Percentiles rank a stretch among this genome's conserved stretches.
phyloP scores from a whole-genome alignment of 371 early-diverging fungal species.

The Mucor saturninus region DNA sequence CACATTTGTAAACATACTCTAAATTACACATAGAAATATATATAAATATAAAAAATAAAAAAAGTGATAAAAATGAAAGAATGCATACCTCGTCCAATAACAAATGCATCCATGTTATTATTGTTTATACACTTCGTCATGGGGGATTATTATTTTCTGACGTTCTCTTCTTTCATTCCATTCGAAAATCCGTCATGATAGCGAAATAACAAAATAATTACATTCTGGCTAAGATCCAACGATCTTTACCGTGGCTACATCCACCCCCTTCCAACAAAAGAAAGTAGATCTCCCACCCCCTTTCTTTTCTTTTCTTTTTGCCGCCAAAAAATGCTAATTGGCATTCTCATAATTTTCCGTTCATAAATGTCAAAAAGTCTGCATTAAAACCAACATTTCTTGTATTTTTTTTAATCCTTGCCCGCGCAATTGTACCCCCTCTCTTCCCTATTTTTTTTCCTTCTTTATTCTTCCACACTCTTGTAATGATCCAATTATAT shows the following conservation, averaged over 20 bases:
- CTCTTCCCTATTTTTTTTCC: too few relatives aligned
- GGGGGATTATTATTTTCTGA: background rate
- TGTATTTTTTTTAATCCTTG: constrained; percentile 1
- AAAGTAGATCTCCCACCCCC: too few relatives aligned
- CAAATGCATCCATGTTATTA: constrained; percentile 43
- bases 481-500: background rate
- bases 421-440: background rate
- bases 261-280: too few relatives aligned
- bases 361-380: too few relatives aligned
- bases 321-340: too few relatives aligned
- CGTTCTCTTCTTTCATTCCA: constrained; percentile 3
- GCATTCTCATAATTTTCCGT: constrained; percentile 1
- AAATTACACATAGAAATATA: too few relatives aligned
- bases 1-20: too few relatives aligned
- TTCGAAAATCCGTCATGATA: background rate
- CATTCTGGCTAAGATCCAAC: background rate
- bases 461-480: background rate
- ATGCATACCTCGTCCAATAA: constrained; percentile 54
- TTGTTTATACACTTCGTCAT: too few relatives aligned
- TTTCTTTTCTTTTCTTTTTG: background rate
- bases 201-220: background rate
- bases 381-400: constrained; percentile 9
- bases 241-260: background rate
- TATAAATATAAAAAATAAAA: background rate
- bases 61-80: constrained; percentile 9